Percentiles rank a stretch among this genome's conserved stretches.
These are phyloP conservation scores for Cryptosporidium sp. DNA, from an alignment of 169 alveolate genomes.

Conservation along the genomic window DNA sequence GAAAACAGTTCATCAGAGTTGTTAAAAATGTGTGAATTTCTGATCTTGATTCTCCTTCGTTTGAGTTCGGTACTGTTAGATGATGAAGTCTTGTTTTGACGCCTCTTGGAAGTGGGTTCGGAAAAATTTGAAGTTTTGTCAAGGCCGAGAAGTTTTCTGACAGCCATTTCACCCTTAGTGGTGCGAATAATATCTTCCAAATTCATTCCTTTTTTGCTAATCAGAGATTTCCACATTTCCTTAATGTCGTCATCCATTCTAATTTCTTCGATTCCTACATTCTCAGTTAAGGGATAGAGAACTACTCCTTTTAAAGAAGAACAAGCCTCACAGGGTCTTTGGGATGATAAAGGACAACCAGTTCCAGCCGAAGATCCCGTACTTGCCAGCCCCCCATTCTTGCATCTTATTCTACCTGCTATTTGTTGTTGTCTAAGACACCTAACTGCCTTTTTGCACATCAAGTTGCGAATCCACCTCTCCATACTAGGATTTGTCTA, in stretches of 20 bases:
- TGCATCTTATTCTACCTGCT: conserved; percentile 73
- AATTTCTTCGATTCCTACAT: conserved; percentile 59
- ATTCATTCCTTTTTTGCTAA: conserved; percentile 22
- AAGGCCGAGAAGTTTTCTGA: conserved; percentile 55
- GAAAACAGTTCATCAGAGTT: conserved; percentile 53
- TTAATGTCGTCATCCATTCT: conserved; percentile 44
- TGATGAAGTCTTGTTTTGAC: conserved; percentile 22
- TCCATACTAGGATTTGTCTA: conserved; percentile 60
- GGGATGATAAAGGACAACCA: conserved; percentile 62
- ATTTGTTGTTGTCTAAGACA: conserved; percentile 73
- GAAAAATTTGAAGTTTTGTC: conserved; percentile 1
- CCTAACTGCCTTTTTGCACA: conserved; percentile 64
- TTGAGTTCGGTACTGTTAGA: not conserved
- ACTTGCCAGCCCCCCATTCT: conserved; percentile 60
- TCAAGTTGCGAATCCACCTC: conserved; percentile 45
- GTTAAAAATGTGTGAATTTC: conserved; percentile 60
- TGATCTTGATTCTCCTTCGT: conserved; percentile 43
- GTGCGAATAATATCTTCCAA: conserved; percentile 53
- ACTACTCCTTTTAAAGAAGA: conserved; percentile 44
- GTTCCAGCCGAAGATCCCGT: conserved; percentile 65
- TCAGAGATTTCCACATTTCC: conserved; percentile 53
- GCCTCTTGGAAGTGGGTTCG: conserved; percentile 6
- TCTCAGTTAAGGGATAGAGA: conserved; percentile 51
- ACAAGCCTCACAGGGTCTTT: conserved; percentile 68
- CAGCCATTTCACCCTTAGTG: conserved; percentile 55